phyloP scores from a whole-genome alignment of 306 rosid genomes.

The Ammopiptanthus mongolicus region DNA sequence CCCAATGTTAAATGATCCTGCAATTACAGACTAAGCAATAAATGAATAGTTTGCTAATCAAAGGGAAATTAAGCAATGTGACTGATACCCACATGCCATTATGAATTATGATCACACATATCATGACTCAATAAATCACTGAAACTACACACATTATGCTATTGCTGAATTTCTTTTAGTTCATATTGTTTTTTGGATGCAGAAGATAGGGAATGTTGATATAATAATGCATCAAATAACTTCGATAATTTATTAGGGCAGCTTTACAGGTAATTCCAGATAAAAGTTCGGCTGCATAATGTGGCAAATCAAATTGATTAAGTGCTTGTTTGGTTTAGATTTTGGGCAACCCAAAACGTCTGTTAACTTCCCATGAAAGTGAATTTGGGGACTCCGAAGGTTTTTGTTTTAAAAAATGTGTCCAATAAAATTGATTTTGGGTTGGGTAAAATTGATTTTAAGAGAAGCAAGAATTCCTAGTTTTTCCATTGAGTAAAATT shows the following conservation, averaged over 20 bases:
- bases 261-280: not conserved
- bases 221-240: not conserved
- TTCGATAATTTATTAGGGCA: not conserved
- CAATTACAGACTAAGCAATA: not conserved
- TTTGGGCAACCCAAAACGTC: too few relatives aligned
- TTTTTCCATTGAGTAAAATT: too few relatives aligned
- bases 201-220: not conserved
- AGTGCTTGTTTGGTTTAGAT: too few relatives aligned
- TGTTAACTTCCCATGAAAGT: too few relatives aligned
- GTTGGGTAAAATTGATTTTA: too few relatives aligned
- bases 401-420: too few relatives aligned
- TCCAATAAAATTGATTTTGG: too few relatives aligned
- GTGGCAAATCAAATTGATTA: not conserved
- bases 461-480: too few relatives aligned
- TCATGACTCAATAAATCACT: not conserved
- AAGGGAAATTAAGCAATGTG: not conserved
- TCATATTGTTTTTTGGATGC: not conserved
- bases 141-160: not conserved
- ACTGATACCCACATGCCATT: not conserved
- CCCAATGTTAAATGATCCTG: constrained; percentile 3
- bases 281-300: not conserved
- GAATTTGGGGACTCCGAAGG: too few relatives aligned
- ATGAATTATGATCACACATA: not conserved
- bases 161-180: not conserved
- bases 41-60: not conserved